These are phyloP conservation scores for Dothistroma septosporum DNA, from an alignment of 2,329 filamentous ascomycete genomes.

Conservation along the genomic window DNA sequence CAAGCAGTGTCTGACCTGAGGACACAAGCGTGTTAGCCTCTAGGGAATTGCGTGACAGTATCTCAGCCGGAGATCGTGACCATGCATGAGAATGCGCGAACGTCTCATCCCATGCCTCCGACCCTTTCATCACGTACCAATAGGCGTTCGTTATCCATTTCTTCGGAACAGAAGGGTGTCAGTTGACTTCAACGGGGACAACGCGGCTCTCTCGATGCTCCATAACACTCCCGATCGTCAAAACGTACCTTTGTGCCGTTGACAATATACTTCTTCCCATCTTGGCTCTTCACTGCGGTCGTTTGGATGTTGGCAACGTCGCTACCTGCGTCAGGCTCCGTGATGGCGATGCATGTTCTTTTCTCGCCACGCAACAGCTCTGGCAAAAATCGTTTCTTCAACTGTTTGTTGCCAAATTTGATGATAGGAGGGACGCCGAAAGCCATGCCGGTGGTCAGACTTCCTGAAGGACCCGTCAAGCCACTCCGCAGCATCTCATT, in stretches of 20 bases:
- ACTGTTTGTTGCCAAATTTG: slow-evolving; percentile 59
- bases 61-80: too few species aligned
- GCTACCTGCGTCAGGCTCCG: slow-evolving; percentile 68
- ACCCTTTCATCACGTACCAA: slow-evolving; percentile 43
- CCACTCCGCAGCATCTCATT: slow-evolving; percentile 68
- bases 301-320: slow-evolving; percentile 72
- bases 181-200: neutral
- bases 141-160: slow-evolving; percentile 77
- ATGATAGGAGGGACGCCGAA: slow-evolving; percentile 69
- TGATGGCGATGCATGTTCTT: slow-evolving; percentile 71
- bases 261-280: slow-evolving; percentile 65
- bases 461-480: slow-evolving; percentile 58
- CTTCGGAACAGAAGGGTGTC: slow-evolving; percentile 35
- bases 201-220: too few species aligned
- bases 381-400: slow-evolving; percentile 65
- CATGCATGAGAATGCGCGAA: too few species aligned
- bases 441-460: slow-evolving; percentile 67
- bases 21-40: too few species aligned
- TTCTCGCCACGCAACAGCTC: slow-evolving; percentile 64
- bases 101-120: too few species aligned
- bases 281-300: slow-evolving; percentile 57
- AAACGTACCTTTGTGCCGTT: slow-evolving; percentile 55
- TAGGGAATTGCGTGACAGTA: too few species aligned
- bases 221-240: too few species aligned
- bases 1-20: slow-evolving; percentile 53